Evolutionary conservation across 495 filamentous ascomycete genomes (phyloP).

Genomic region (Xylaria cubensis): DNA sequence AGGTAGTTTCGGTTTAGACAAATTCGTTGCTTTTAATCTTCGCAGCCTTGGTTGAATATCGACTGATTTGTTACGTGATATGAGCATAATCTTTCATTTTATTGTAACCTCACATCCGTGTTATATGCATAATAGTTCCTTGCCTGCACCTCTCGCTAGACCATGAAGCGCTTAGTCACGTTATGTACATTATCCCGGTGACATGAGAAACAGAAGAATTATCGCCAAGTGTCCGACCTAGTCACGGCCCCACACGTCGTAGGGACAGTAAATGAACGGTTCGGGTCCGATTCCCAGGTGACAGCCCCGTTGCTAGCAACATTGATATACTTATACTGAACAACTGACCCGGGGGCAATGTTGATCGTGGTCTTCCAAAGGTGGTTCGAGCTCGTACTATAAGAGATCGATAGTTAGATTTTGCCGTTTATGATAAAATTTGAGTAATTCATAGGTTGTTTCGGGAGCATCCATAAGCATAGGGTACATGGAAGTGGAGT

Average conservation of each 20-base stretch:
- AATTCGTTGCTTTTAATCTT: neutral
- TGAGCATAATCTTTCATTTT: neutral
- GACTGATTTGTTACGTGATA: neutral
- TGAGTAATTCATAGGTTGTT: neutral
- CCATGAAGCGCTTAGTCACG: neutral
- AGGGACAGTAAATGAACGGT: conserved; percentile 65
- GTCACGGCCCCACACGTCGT: conserved; percentile 54
- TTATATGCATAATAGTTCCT: neutral
- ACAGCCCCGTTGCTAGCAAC: conserved; percentile 60
- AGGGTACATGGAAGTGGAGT: neutral
- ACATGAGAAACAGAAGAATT: neutral
- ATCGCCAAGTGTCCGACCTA: conserved; percentile 49
- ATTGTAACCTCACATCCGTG: neutral
- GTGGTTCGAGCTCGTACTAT: conserved; percentile 54
- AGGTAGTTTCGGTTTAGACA: neutral
- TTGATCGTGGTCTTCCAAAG: conserved; percentile 63
- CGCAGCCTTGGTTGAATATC: neutral
- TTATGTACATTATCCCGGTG: neutral
- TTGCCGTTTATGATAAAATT: neutral
- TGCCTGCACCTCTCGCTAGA: neutral
- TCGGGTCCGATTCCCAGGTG: conserved; percentile 70
- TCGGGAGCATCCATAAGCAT: neutral
- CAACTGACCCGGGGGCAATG: conserved; percentile 57
- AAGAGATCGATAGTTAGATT: neutral
- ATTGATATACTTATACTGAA: conserved; percentile 76